A percentile compares a stretch with the other conserved stretches of the same genome.
Conservation (phyloP, 768 basidiomycete genomes). For the Xerocomellus chrysenteron region DNA sequence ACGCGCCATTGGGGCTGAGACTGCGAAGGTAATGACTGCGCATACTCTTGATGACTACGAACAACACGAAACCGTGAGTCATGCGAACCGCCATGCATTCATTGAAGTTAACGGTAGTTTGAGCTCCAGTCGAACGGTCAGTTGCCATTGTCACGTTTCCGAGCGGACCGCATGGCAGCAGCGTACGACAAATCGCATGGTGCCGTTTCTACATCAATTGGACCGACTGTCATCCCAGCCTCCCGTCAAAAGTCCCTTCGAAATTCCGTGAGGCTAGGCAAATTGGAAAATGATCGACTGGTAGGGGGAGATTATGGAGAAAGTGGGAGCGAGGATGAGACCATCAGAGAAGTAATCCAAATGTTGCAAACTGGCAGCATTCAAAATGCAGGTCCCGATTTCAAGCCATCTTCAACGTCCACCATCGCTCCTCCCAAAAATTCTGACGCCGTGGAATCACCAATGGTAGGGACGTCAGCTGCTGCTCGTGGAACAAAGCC, state of each 20-base stretch:
- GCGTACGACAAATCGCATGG: constrained; percentile 45
- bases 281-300: constrained; percentile 49
- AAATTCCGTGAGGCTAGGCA: constrained; percentile 55
- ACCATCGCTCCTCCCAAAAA: background rate
- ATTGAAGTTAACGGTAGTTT: background rate
- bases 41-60: constrained; percentile 45
- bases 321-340: constrained; percentile 54
- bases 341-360: constrained; percentile 49
- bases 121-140: constrained; percentile 41
- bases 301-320: constrained; percentile 51
- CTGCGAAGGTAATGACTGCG: constrained; percentile 49
- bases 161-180: constrained; percentile 51
- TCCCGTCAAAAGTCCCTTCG: constrained; percentile 49
- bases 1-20: constrained; percentile 51
- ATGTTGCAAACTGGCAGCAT: constrained; percentile 51
- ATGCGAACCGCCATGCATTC: background rate
- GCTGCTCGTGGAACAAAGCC: constrained; percentile 32
- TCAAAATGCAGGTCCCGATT: constrained; percentile 53
- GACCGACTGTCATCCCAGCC: constrained; percentile 42
- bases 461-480: background rate
- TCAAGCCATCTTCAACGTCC: constrained; percentile 15
- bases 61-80: constrained; percentile 45
- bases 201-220: constrained; percentile 39
- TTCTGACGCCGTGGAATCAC: background rate
- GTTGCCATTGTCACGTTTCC: constrained; percentile 63